phyloP scores from a whole-genome alignment of 202 grass and related monocot species.

The Alloteropsis angusta region DNA sequence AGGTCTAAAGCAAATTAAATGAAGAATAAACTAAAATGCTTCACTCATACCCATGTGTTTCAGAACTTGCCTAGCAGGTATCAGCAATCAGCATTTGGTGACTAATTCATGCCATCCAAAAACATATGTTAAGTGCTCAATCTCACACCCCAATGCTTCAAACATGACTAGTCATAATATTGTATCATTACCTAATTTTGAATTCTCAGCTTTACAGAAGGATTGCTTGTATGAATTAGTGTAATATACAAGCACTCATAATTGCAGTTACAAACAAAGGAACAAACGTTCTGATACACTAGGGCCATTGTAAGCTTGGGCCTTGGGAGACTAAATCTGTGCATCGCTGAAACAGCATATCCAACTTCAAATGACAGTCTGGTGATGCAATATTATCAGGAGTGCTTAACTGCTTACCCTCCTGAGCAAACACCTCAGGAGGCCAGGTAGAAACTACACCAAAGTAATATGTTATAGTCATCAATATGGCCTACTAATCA shows the following conservation, averaged over 20 bases:
- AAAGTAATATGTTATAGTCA: not conserved
- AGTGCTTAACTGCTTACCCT: slow-evolving; percentile 6
- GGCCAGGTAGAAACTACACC: not conserved
- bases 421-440: not conserved
- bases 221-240: not conserved
- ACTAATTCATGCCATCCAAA: not conserved
- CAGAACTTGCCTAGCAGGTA: not conserved
- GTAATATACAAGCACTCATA: not conserved
- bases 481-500: not conserved
- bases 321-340: slow-evolving; percentile 15
- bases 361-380: slow-evolving; percentile 11
- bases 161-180: not conserved
- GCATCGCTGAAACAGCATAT: slow-evolving; percentile 4
- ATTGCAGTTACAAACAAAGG: not conserved
- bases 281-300: not conserved
- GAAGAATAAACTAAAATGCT: not conserved
- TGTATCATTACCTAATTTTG: not conserved
- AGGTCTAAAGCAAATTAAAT: not conserved
- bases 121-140: not conserved
- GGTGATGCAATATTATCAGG: not conserved
- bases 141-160: not conserved
- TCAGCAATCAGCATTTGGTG: not conserved
- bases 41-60: not conserved
- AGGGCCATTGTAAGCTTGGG: not conserved
- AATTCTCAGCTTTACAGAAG: not conserved